Base-by-base conservation (phyloP, 73 alveolate species). In the Halteria grandinella region DNA sequence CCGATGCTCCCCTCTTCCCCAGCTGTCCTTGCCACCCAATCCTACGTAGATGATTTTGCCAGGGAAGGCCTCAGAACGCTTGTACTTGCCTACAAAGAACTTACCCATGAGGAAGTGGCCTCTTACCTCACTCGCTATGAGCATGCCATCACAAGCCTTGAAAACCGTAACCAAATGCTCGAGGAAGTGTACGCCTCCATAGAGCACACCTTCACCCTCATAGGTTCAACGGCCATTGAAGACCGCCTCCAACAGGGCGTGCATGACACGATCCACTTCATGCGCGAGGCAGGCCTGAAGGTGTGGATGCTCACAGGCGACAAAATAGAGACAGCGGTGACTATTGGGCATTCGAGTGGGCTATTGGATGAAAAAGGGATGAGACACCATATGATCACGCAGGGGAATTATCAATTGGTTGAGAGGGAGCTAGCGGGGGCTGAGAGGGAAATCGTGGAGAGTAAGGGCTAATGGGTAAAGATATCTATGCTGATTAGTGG, bases 301-400 rank as follows among this genome's bases (percentile, higher is more conserved):
- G 92, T 96, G 11, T 95, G 99, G 99, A 97, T 95, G 23, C 86
- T 96, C 20, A 96, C 99, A 1, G 99, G 99, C 12, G 99, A 96
- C 75, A 96, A 96, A 62, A 79, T 89, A 82, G 99, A 97, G 58
- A 97, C 99, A 24, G 99, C 98, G 21, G 90, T 92, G 27, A 95
- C 94, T 80, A 94, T 94, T 41, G 98, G 98, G 0, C 60, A 58
- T 17, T 76, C 97, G 14, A 93, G 99, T 44, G 82, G 92, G 49
- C 75, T 96, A 66, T 85, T 96, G 51, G 74, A 90, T 17, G 75
- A 86, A 57, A 89, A 87, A 18, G 90, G 55, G 50, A 34, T 1
- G 36, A 78, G 34, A 55, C 64, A 31, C 79, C 85, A 18, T 69
- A 86, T 10, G 90, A 83, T n/a, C n/a, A n/a, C n/a, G n/a, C n/a